Percentiles rank a stretch among this genome's conserved stretches.
These are phyloP conservation scores for Rauvolfia tetraphylla DNA, from an alignment of 257 asterid genomes.

Conservation along the genomic window DNA sequence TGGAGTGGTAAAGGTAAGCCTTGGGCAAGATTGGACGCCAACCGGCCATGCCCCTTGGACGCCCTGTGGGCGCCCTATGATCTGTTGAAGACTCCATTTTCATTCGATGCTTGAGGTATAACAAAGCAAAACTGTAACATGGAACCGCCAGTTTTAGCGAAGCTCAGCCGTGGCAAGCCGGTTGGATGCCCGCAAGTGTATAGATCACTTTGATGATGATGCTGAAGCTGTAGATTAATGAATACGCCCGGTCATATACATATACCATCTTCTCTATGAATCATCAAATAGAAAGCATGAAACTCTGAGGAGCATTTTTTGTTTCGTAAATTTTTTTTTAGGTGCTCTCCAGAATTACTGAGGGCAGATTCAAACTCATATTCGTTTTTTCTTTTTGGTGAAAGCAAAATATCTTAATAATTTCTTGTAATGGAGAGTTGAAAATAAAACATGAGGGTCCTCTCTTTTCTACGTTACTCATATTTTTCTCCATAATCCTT, in stretches of 20 bases:
- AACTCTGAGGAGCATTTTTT: slow-evolving; percentile 3
- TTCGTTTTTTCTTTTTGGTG: slow-evolving; percentile 9
- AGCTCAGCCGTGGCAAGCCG: background rate
- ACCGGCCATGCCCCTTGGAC: slow-evolving; percentile 83
- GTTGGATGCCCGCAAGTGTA: slow-evolving; percentile 14
- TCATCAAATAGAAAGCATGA: slow-evolving; percentile 7
- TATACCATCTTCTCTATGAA: slow-evolving; percentile 10
- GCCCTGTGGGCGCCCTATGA: slow-evolving; percentile 98
- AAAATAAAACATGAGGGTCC: background rate
- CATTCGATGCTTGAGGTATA: slow-evolving; percentile 61
- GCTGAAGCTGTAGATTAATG: slow-evolving; percentile 6
- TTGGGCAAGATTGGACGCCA: slow-evolving; percentile 86
- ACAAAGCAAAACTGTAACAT: background rate
- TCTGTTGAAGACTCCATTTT: slow-evolving; percentile 68
- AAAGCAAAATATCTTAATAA: background rate
- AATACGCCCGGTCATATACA: background rate
- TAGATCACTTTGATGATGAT: slow-evolving; percentile 5
- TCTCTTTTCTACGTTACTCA: background rate
- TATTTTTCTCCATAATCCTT: background rate
- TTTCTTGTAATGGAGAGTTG: slow-evolving; percentile 8
- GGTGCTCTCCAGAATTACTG: slow-evolving; percentile 16
- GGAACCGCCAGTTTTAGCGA: background rate
- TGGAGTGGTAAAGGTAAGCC: slow-evolving; percentile 99
- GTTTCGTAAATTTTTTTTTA: slow-evolving; percentile 22
- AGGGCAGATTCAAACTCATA: slow-evolving; percentile 17